Evolutionary conservation across 2,329 filamentous ascomycete species (phyloP).

Genomic region (Scorias spongiosa): DNA sequence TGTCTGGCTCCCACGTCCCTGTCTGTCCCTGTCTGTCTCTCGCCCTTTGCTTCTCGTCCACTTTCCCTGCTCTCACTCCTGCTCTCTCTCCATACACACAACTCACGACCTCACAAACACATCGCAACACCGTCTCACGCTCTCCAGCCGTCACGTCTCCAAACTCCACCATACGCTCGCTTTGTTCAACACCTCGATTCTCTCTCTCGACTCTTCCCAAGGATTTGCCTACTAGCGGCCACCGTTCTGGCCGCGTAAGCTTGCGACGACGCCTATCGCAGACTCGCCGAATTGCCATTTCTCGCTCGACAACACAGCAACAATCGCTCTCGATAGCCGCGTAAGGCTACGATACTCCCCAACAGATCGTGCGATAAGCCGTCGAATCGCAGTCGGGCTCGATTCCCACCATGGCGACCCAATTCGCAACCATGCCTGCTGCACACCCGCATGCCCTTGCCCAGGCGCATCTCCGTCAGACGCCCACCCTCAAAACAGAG

Average conservation of each 20-base stretch:
- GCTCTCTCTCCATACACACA: background rate
- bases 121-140: background rate
- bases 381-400: background rate
- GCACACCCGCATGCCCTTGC: background rate
- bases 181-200: background rate
- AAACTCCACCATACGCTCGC: background rate
- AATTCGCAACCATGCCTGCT: background rate
- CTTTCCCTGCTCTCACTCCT: background rate
- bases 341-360: conserved; percentile 1
- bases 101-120: background rate
- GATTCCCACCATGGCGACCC: background rate
- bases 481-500: conserved; percentile 19
- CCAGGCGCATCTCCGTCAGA: background rate
- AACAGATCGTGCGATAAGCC: conserved; percentile 1
- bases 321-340: background rate
- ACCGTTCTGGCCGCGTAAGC: conserved; percentile 4
- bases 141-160: background rate
- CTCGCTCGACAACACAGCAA: conserved; percentile 1
- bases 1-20: too few relatives aligned
- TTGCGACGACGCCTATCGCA: conserved; percentile 4
- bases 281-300: background rate
- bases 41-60: too few relatives aligned
- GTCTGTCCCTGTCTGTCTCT: too few relatives aligned
- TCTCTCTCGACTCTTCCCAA: background rate
- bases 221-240: background rate